phyloP scores from a whole-genome alignment of 495 filamentous ascomycete genomes.

The Cercophora newfieldiana region DNA sequence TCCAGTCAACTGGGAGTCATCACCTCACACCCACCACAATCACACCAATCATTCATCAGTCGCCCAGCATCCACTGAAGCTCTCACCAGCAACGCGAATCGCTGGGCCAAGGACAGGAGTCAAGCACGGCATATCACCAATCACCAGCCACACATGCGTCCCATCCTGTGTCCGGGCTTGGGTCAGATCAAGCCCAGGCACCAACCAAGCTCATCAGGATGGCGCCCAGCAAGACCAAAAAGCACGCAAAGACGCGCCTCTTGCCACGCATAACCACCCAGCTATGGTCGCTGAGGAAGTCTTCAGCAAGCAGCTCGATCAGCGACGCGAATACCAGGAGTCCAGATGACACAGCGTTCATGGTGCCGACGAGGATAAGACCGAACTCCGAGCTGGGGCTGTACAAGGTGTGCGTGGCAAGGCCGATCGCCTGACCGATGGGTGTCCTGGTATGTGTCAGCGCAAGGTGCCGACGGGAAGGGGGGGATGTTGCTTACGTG shows the following conservation, averaged over 20 bases:
- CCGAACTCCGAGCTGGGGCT: constrained; percentile 77
- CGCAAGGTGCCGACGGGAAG: background rate
- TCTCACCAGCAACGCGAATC: background rate
- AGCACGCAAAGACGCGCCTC: constrained; percentile 70
- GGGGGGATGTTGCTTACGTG: constrained; percentile 26
- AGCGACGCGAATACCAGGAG: constrained; percentile 85
- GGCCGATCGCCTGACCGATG: constrained; percentile 83
- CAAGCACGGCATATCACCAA: background rate
- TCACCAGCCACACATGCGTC: background rate
- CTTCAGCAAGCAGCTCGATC: constrained; percentile 86
- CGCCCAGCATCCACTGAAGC: background rate
- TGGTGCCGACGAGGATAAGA: constrained; percentile 84
- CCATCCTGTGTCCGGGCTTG: background rate
- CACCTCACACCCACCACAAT: background rate
- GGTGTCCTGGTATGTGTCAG: constrained; percentile 65
- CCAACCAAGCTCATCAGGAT: constrained; percentile 85
- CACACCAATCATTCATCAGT: background rate
- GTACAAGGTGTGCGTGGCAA: constrained; percentile 81
- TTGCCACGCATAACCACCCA: constrained; percentile 70
- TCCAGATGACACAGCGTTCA: constrained; percentile 85
- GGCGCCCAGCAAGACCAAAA: constrained; percentile 73
- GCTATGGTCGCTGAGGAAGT: constrained; percentile 87
- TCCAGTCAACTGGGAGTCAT: background rate
- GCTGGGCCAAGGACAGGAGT: background rate
- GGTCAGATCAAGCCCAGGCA: constrained; percentile 67